Evolutionary conservation across 495 filamentous ascomycete genomes (phyloP), one percentile per base, ranked within the genome.

Genomic region (Umbilicaria muhlenbergii): DNA sequence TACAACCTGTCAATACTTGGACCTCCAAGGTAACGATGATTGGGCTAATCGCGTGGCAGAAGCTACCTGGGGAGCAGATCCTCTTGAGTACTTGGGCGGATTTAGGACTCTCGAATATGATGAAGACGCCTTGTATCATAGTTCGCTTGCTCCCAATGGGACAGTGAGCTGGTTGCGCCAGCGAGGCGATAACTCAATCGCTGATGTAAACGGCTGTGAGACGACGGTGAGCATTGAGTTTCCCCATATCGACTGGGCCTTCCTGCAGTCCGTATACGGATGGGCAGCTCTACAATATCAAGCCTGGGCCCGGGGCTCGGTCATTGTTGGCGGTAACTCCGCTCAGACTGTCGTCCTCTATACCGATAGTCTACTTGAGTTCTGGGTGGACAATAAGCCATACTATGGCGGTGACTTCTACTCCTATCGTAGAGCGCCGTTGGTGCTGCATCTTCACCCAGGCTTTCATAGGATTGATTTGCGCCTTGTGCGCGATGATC

Each of bases 251-350:
- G 60, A 76, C 43, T 76, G 74, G 72, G 44, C 40, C 15, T 64
- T 59, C 19, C 54, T 75, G 41, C 65, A 71, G 44, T 60, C 60
- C 14, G 58, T 76, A 13, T 78, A 78, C 47, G 75, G 75, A 33
- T 79, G 74, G 75, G 57, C 74, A 18, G 71, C 67, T 13, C 52
- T 72, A 13, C 74, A 77, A 51, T 77, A 71, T 52, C 74, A 77
- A 50, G 70, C 70, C 11, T 78, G 73, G 74, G 63, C 64, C 18
- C 58, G 73, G 24, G 71, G 74, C 14, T 52, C 54, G n/a, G 47
- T 78, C 21, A 51, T 50, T 19, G 52, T 75, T 38, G 39, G 45
- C 34, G 48, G 34, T 18, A 36, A 44, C 21, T 43, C 41, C 12
- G 15, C 41, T 17, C 48, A 55, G 42, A 60, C 55, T 17, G 45